Base-by-base conservation (phyloP, 805 yeast genomes). In the Torulaspora delbrueckii region DNA sequence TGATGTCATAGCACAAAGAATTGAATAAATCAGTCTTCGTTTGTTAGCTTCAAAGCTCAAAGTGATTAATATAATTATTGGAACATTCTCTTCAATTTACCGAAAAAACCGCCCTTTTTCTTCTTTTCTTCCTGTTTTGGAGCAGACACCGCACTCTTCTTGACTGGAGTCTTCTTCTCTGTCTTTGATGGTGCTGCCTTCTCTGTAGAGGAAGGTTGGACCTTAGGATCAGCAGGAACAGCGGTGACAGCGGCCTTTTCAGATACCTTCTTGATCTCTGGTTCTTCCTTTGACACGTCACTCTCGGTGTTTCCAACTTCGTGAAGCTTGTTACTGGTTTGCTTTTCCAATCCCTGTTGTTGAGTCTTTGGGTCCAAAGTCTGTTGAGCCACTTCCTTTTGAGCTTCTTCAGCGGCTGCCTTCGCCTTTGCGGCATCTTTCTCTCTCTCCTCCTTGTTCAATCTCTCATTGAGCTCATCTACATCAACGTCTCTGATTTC, bases 401-500 rank as follows among this genome's bases (percentile, higher is more conserved):
- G 33, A 40, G 33, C 42, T 36, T 32, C 39, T 31, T 18, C 32
- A 12, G 37, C 47, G 2, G 50, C 35, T 39, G 35, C 44, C 31
- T 48, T 51, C 10, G 19, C 32, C 31, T 37, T 18, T 8, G 41
- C 41, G 18, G 49, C 56, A 25, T 51, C 19, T 19, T 24, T 40
- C 35, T 39, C 47, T 35, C 43, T 45, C 43, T 52, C 27, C 39
- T 55, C 30, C 47, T 45, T 37, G 54, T 61, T 65, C 39, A 69
- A 49, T 39, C 66, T 68, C 40, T 65, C 77, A 55, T 84, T 84
- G 54, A 85, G 72, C 42, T 76, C 72, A 63, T 77, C 70, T 24
- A 83, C 78, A 56, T 79, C 78, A 25, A 78, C 84, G 43, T 75
- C 73, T 42, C 72, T 57, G 19, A 81, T 73, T 54, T 79, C 76